phyloP scores from a whole-genome alignment of 345 rosid species.

The Citrus medica region DNA sequence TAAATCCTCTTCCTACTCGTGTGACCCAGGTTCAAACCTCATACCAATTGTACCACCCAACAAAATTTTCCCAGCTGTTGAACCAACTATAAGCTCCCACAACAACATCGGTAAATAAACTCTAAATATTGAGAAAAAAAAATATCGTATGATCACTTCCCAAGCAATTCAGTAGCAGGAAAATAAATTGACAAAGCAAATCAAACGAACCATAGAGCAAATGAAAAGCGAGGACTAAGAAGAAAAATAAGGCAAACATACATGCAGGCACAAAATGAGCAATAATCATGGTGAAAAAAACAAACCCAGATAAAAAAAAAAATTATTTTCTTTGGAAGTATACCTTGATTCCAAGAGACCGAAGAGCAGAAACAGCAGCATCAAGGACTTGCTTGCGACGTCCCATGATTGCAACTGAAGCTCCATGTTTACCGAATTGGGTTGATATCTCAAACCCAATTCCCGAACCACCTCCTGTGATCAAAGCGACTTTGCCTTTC shows the following conservation, averaged over 20 bases:
- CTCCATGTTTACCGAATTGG: conserved; percentile 76
- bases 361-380: conserved; percentile 58
- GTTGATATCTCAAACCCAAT: conserved; percentile 77
- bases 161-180: neutral
- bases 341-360: conserved; percentile 60
- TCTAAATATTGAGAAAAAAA: neutral
- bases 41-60: neutral
- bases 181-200: neutral
- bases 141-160: neutral
- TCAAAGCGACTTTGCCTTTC: conserved; percentile 57
- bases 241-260: neutral
- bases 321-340: too few species aligned
- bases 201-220: neutral
- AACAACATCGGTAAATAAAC: neutral
- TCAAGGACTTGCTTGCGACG: conserved; percentile 64
- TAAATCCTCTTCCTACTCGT: neutral
- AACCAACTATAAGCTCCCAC: neutral
- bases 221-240: neutral
- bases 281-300: neutral
- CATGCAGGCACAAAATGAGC: neutral
- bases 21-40: too few species aligned
- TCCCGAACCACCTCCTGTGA: conserved; percentile 91
- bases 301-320: too few species aligned
- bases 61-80: neutral
- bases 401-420: conserved; percentile 76